Base-by-base conservation (phyloP, 371 early-diverging fungal genomes). In the Haplosporangium sp. region DNA sequence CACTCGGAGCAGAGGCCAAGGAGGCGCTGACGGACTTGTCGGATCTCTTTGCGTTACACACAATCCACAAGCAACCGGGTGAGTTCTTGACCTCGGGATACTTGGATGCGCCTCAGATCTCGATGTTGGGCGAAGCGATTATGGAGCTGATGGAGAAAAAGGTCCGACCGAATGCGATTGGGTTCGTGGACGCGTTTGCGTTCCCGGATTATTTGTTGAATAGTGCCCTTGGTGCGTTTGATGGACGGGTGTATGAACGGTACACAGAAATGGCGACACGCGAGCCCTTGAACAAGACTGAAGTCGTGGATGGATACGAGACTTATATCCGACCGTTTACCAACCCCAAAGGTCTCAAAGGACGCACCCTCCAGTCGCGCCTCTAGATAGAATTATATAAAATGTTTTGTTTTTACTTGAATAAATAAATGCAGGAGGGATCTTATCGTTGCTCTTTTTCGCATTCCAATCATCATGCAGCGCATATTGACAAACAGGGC, bases 221-320 rank as follows among this genome's bases (percentile, higher is more conserved):
- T 72, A 89, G 90, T 42, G 91, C 93, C 16, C 73, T 95, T 14
- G 95, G 93, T 37, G 82, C 88, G 10, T 88, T 83, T 43, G 94
- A 93, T 54, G 95, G 94, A 57, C 84, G 86, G 57, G 90, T 91
- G 10, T 95, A 95, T 69, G 92, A 93, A 65, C 73, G 85, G 51
- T 87, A 91, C 77, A 81, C 87, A 20, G 73, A 89, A 73, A 86
- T 90, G 90, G 93, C 91, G 0, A 86, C 89, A 56, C 80, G 82
- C 48, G 93, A 94, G 41, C 94, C 94, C 9, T 74, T 93, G 41
- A 89, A 90, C 70, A 81, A 84, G 41, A 87, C 85, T 11, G 70
- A 82, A 63, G 87, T 90, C 6, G 85, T 87, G 16, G 83, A 83
- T 42, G 84, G 88, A 9, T 90, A 87, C 67, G 85, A 89, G n/a